Conservation (phyloP, 352 stramenopile genomes). For the Phytophthora pistaciae region DNA sequence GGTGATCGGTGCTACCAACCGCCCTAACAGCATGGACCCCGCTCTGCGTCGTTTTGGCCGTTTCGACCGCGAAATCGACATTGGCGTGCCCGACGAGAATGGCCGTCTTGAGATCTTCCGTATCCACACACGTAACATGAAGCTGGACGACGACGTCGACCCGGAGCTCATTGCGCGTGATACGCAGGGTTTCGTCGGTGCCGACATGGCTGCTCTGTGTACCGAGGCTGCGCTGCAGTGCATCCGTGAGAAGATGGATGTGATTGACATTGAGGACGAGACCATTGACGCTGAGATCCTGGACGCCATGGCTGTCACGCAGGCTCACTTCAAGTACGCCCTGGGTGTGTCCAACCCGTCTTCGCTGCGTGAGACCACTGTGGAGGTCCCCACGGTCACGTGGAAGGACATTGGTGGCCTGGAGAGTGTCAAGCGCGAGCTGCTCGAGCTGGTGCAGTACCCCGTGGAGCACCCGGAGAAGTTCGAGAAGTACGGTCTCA, state of each 20-base stretch:
- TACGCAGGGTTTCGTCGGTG: constrained; percentile 99
- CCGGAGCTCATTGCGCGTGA: constrained; percentile 97
- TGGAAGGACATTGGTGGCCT: constrained; percentile 99
- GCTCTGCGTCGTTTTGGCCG: constrained; percentile 98
- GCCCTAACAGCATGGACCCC: constrained; percentile 98
- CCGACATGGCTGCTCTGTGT: constrained; percentile 99
- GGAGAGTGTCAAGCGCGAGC: constrained; percentile 98
- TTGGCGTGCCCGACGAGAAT: constrained; percentile 99
- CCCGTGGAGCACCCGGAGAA: constrained; percentile 99
- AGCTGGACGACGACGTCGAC: constrained; percentile 99
- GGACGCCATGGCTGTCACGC: constrained; percentile 98
- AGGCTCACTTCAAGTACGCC: constrained; percentile 99
- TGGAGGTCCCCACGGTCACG: constrained; percentile 98
- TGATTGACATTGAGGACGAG: constrained; percentile 99
- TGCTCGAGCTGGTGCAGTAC: constrained; percentile 99
- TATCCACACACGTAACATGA: constrained; percentile 99
- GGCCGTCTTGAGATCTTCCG: constrained; percentile 99
- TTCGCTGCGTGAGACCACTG: constrained; percentile 98
- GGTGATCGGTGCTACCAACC: constrained; percentile 99
- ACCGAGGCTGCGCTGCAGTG: constrained; percentile 99
- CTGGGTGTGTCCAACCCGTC: constrained; percentile 98
- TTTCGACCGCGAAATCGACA: constrained; percentile 99
- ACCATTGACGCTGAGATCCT: constrained; percentile 99
- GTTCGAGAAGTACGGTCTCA: constrained; percentile 98
- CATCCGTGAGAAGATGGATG: constrained; percentile 99